Base-by-base conservation (phyloP, 305 asterid genomes). In the Solanum hybrid region DNA sequence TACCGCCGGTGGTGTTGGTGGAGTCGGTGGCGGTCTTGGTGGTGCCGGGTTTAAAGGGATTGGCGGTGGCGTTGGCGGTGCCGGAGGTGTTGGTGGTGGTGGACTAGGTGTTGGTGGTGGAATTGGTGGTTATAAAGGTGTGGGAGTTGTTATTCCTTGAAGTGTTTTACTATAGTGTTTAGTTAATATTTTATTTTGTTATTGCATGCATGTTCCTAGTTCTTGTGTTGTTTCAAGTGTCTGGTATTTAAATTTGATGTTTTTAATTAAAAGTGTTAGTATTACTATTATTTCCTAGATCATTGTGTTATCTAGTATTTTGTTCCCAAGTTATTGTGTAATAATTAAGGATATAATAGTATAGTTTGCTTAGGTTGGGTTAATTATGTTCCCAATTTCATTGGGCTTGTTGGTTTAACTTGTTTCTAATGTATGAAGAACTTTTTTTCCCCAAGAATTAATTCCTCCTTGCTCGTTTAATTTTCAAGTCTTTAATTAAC, bases 21-120 rank as follows among this genome's bases (percentile, higher is more conserved):
- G 92, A 2, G 45, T 75, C 5, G 93, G 92, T 17, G 92, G 92
- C 1, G 93, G 93, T 7, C 89, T 85, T 27, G 60, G 89, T 11
- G 93, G 91, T 7, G 3, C 79, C 10, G 92, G 93, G 5, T 90
- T 84, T 19, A 84, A 84, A 84, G 87, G 87, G 10, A 45, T 84
- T 7, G 80, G 40, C 4, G 35, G 86, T 2, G 87, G 87, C 3
- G 0, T 5, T 45, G 72, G 87, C 4, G 87, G 24, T 45, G 86
- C 35, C 26, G 71, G 69, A 40, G 86, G 86, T 2, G 86, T 84
- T 14, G 91, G 88, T 24, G 89, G 93, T 38, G 38, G 90, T 35
- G 90, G 92, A 1, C 29, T 88, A 36, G 77, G 93, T 26, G 88
- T 89, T 8, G 78, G 37, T 32, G 93, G 91, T 38, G 93, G 92